These are phyloP conservation scores for Rhizophora mangle DNA, from an alignment of 345 rosid genomes.

Conservation along the genomic window DNA sequence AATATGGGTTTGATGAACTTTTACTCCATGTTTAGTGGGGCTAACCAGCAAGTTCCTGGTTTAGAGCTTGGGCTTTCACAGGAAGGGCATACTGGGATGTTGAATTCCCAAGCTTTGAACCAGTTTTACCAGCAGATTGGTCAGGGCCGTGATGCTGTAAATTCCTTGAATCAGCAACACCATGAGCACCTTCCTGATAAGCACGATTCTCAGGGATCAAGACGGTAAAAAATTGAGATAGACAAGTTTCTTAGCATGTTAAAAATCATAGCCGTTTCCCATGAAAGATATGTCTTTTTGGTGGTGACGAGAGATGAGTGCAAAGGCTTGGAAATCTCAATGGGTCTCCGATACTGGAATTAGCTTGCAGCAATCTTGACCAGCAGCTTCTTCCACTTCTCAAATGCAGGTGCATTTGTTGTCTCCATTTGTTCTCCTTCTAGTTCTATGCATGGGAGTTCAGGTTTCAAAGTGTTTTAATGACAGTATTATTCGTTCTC, in stretches of 20 bases:
- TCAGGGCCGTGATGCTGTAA: slow-evolving; percentile 20
- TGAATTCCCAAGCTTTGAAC: slow-evolving; percentile 39
- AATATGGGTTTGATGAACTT: slow-evolving; percentile 32
- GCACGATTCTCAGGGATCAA: slow-evolving; percentile 26
- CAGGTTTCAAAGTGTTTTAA: background rate
- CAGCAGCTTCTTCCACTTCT: slow-evolving; percentile 7
- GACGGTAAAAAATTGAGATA: slow-evolving; percentile 25
- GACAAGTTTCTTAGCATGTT: background rate
- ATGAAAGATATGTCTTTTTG: background rate
- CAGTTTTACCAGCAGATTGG: slow-evolving; percentile 30
- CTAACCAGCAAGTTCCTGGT: slow-evolving; percentile 23
- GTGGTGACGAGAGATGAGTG: slow-evolving; percentile 16
- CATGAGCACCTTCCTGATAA: slow-evolving; percentile 17
- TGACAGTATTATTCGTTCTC: background rate
- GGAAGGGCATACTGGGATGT: slow-evolving; percentile 9
- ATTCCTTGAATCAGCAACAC: slow-evolving; percentile 21
- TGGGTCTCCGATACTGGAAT: background rate
- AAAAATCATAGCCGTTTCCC: slow-evolving; percentile 2
- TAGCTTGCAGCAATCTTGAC: slow-evolving; percentile 2
- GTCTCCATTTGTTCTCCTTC: background rate
- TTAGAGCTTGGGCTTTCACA: slow-evolving; percentile 36
- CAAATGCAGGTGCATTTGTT: slow-evolving; percentile 17
- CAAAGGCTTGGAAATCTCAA: background rate
- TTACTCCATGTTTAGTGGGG: slow-evolving; percentile 30
- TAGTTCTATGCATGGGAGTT: background rate